Conservation (phyloP, 192 early-diverging fungal species). For the Mortierella hygrophila region DNA sequence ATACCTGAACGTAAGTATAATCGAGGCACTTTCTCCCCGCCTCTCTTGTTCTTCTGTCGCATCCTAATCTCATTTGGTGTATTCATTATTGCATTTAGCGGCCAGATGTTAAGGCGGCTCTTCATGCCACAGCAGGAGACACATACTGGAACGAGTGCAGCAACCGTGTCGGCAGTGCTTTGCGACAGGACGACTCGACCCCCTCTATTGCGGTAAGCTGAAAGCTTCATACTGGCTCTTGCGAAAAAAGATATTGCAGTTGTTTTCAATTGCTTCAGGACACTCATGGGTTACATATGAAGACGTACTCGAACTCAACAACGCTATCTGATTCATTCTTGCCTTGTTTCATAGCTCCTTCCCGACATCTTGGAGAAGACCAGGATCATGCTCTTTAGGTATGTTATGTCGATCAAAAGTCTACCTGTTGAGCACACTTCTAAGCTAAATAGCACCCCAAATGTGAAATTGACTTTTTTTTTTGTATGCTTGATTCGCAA, state of each 20-base stretch:
- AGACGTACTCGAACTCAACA: not conserved
- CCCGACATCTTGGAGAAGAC: conserved; percentile 70
- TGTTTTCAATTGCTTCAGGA: not conserved
- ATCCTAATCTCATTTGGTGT: not conserved
- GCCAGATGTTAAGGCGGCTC: conserved; percentile 62
- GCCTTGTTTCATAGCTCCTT: conserved; percentile 62
- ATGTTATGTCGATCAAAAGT: conserved; percentile 11
- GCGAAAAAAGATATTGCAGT: not conserved
- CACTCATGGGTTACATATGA: not conserved
- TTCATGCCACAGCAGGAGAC: conserved; percentile 63
- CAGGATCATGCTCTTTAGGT: conserved; percentile 75
- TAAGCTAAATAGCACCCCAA: too few relatives aligned
- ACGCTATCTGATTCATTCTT: not conserved
- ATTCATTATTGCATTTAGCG: conserved; percentile 42
- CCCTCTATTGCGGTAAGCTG: conserved; percentile 70
- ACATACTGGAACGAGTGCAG: conserved; percentile 77
- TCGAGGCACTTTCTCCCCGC: not conserved
- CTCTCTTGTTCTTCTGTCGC: not conserved
- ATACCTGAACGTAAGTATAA: conserved; percentile 67
- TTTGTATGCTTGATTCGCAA: not conserved
- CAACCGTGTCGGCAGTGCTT: conserved; percentile 53
- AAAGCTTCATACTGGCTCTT: not conserved
- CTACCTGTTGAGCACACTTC: not conserved
- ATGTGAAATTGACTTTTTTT: not conserved
- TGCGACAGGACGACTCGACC: conserved; percentile 64